These are phyloP conservation scores for Citrus unshiu DNA, from an alignment of 345 rosid species.

Conservation along the genomic window DNA sequence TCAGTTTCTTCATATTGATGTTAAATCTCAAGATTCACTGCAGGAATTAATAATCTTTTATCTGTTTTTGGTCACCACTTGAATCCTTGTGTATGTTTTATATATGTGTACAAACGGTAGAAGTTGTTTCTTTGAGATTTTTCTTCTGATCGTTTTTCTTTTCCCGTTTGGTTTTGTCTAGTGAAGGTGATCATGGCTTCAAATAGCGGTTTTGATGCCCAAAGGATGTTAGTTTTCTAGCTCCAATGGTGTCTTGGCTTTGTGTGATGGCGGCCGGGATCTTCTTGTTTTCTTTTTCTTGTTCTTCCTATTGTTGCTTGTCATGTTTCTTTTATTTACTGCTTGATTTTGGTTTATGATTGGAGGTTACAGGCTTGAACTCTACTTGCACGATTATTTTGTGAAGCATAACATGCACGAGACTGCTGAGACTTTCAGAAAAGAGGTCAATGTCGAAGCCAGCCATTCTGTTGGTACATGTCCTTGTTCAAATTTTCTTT, in stretches of 20 bases:
- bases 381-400: slow-evolving; percentile 39
- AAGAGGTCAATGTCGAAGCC: slow-evolving; percentile 22
- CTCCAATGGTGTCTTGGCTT: background rate
- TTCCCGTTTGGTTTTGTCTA: background rate
- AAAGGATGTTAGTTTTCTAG: slow-evolving; percentile 13
- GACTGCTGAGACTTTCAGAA: slow-evolving; percentile 29
- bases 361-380: slow-evolving; percentile 27
- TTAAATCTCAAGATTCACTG: background rate
- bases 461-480: slow-evolving; percentile 25
- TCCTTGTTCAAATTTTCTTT: background rate
- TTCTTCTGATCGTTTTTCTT: background rate
- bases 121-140: background rate
- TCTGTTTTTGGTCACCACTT: background rate
- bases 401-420: slow-evolving; percentile 25
- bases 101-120: background rate
- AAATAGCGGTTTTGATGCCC: slow-evolving; percentile 6
- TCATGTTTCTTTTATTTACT: background rate
- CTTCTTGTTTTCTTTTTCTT: background rate
- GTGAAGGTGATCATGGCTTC: slow-evolving; percentile 1
- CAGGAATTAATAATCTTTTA: background rate
- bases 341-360: background rate
- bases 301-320: background rate
- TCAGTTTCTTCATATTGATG: background rate
- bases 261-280: background rate
- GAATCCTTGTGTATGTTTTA: background rate